Percentiles rank a stretch among this genome's conserved stretches.
Evolutionary conservation across 2,329 filamentous ascomycete species (phyloP).

Genomic region (Talaromyces funiculosus): DNA sequence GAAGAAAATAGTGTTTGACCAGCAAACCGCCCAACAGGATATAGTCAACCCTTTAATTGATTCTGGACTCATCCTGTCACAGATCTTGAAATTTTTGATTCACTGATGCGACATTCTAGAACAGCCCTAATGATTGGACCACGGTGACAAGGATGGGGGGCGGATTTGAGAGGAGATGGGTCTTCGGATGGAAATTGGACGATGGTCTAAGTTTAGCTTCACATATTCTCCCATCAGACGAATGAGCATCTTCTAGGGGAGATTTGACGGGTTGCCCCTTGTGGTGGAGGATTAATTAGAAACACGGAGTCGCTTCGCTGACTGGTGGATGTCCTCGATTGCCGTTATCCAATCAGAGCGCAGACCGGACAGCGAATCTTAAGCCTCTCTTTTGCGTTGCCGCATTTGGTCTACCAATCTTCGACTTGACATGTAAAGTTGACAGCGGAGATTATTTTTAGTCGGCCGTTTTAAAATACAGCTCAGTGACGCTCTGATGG

Average conservation of each 20-base stretch:
- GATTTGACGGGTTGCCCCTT: not conserved
- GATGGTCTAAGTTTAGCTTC: not conserved
- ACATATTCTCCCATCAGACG: not conserved
- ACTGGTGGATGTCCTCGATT: slow-evolving; percentile 1
- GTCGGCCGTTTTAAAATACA: not conserved
- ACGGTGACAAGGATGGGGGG: not conserved
- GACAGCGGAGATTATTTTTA: not conserved
- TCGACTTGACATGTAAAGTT: not conserved
- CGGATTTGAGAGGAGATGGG: not conserved
- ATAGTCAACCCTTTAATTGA: slow-evolving; percentile 11
- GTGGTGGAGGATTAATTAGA: slow-evolving; percentile 5
- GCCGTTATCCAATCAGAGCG: not conserved
- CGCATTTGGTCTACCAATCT: not conserved
- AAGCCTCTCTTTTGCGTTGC: not conserved
- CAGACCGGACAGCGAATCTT: not conserved
- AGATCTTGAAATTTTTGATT: not conserved
- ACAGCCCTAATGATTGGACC: not conserved
- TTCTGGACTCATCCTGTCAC: slow-evolving; percentile 6
- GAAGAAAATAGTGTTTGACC: slow-evolving; percentile 14
- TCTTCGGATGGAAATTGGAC: not conserved
- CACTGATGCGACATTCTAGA: not conserved
- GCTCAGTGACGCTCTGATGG: not conserved
- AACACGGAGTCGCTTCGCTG: slow-evolving; percentile 1
- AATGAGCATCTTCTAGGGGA: not conserved
- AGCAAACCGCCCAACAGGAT: slow-evolving; percentile 15